Evolutionary conservation across 2,329 filamentous ascomycete species (phyloP), one percentile per base, ranked within the genome.

Genomic region (Fusarium sp.): DNA sequence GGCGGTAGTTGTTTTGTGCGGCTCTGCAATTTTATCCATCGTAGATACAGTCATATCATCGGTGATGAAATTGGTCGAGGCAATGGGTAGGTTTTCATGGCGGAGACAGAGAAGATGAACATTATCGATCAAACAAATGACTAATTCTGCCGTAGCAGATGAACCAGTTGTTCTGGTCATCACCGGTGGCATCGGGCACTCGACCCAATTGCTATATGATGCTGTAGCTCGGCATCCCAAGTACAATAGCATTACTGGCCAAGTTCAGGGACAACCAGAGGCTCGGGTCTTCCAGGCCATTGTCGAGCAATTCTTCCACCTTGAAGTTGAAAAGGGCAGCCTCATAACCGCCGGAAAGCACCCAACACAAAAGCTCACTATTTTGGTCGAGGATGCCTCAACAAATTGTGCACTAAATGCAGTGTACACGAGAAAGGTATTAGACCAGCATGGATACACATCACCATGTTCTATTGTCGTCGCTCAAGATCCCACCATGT

Each of bases 381-480:
- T 75, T 35, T 60, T 76, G 37, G 52, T 76, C 4, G 75, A 75
- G 30, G 72, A 75, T 47, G 30, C 53, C n/a, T 77, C 70, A 12
- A 77, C 72, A 8, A 77, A 77, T 38, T 77, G 74, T 25, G 70
- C 64, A 6, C 72, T 75, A 35, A 77, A 77, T 21, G 72, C 75
- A 13, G 33, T 44, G 9, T 67, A 72, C n/a, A 69, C 74, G 11
- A 66, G 67, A 50, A 64, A 65, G 23, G 44, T 76, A 6, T 61
- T 76, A 11, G 70, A 77, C 25, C 19, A 62, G 5, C 58, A 72
- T 32, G 72, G 70, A 10, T 60, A 74, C 35, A 43, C 25, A n/a
- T 72, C 67, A 3, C 74, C 74, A n/a, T 35, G 44, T 28, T 77
- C 70, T 18, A 66, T 77, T 30, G 58, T 74, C 15, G 61, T 75